These are phyloP conservation scores for Selenicereus undatus DNA, from an alignment of 148 eudicot genomes.

Conservation along the genomic window DNA sequence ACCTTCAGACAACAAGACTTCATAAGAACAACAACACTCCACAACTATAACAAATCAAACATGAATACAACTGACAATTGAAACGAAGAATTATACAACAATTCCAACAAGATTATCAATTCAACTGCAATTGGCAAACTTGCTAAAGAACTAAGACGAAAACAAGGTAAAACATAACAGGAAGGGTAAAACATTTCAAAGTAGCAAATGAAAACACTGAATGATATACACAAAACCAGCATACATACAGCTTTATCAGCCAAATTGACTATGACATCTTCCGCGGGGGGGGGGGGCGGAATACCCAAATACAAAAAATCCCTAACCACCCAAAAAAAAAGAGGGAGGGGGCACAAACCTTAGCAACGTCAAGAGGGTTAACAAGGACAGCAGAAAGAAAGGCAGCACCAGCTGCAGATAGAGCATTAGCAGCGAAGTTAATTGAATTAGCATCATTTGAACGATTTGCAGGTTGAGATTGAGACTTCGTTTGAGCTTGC, in stretches of 20 bases:
- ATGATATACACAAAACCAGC: not conserved
- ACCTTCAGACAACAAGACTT: not conserved
- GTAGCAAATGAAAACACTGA: not conserved
- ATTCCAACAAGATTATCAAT: not conserved
- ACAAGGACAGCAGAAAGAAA: conserved; percentile 85
- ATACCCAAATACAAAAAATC: too few relatives aligned
- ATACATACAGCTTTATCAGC: not conserved
- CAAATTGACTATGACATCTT: not conserved
- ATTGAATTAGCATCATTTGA: conserved; percentile 36
- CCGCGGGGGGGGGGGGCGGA: too few relatives aligned
- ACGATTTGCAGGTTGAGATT: conserved; percentile 2
- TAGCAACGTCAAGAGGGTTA: conserved; percentile 96
- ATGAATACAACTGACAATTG: not conserved
- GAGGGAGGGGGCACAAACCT: conserved; percentile 34
- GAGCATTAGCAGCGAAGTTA: conserved; percentile 50
- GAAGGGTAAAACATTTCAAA: too few relatives aligned
- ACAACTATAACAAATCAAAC: not conserved
- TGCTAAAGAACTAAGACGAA: not conserved
- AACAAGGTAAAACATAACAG: too few relatives aligned
- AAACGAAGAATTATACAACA: not conserved
- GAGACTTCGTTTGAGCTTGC: conserved; percentile 11
- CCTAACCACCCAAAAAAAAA: not conserved
- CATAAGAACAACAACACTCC: not conserved
- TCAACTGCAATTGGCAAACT: not conserved
- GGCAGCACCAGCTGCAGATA: conserved; percentile 97